Percentiles rank a stretch among this genome's conserved stretches.
phyloP scores from a whole-genome alignment of 169 alveolate species.

The Sarcocystis neurona region DNA sequence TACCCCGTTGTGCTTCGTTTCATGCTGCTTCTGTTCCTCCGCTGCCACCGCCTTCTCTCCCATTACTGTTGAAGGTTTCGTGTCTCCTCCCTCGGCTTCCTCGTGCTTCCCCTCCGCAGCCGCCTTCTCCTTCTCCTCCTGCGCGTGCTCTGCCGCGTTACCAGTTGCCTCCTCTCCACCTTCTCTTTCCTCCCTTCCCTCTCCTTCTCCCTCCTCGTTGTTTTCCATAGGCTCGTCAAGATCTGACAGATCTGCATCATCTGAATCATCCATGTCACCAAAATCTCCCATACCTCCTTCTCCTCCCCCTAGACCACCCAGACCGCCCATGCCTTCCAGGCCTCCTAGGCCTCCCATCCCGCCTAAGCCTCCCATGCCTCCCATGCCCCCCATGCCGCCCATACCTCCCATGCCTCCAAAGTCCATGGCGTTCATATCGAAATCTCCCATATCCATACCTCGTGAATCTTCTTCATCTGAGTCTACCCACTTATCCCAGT shows the following conservation, averaged over 20 bases:
- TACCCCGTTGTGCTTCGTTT: not conserved
- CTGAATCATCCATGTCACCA: slow-evolving; percentile 68
- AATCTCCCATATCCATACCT: slow-evolving; percentile 61
- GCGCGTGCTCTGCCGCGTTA: not conserved
- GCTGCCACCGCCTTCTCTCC: not conserved
- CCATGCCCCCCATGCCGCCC: slow-evolving; percentile 66
- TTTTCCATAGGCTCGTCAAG: slow-evolving; percentile 43
- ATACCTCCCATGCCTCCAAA: slow-evolving; percentile 68
- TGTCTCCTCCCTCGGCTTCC: not conserved
- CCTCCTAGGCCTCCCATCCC: slow-evolving; percentile 73
- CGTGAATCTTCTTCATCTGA: slow-evolving; percentile 64
- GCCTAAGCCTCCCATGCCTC: slow-evolving; percentile 73
- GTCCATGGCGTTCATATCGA: slow-evolving; percentile 68
- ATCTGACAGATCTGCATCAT: slow-evolving; percentile 39
- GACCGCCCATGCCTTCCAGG: slow-evolving; percentile 64
- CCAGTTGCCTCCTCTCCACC: not conserved
- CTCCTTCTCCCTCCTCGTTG: slow-evolving; percentile 19
- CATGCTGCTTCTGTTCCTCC: not conserved
- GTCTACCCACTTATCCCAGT: slow-evolving; percentile 70
- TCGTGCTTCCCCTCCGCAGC: not conserved
- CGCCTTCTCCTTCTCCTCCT: not conserved
- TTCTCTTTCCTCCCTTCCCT: not conserved
- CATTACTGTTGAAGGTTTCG: not conserved
- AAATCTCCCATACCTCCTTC: slow-evolving; percentile 65
- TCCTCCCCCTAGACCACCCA: slow-evolving; percentile 64